Evolutionary conservation across 306 rosid species (phyloP), one percentile per base, ranked within the genome.

Genomic region (Quercus engelmannii): DNA sequence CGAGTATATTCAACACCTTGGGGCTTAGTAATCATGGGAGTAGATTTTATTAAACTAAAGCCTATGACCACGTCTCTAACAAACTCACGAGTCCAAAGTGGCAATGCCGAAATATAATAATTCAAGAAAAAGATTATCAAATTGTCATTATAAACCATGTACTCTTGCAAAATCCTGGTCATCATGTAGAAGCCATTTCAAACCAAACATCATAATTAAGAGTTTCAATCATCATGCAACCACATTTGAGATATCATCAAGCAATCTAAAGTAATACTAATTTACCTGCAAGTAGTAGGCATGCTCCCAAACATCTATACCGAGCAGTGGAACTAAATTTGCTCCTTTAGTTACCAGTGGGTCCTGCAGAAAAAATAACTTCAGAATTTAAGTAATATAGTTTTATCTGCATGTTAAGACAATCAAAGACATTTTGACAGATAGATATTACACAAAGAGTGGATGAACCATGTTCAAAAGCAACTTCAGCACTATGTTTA

Each of bases 271-370:
- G 72, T 72, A 62, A 59, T 8, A 30, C 70, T 35, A 67, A 67
- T 79, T 76, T 88, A 96, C 99, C 99, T 96, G 99, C 33, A 96
- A 81, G 86, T 96, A 96, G 85, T 96, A 96, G 3, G 99, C 98
- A 58, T 96, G 99, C 88, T 96, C 99, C 99, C 99, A 96, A 72
- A 96, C 99, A 85, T 96, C 99, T 58, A 96, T 83, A 15, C 99
- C 99, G 75, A 96, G 89, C 90, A 96, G 83, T 55, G 99, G 99
- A 85, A 96, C 93, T 77, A 96, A 83, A 79, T 28, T 78, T 77
- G 96, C 62, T 75, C 93, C 99, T 80, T 91, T 96, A 56, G 96
- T 96, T 26, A 93, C 97, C 73, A 96, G 85, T 5, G 99, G 99
- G 74, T 96, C 99, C 99, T 96, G 92, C 74, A 78, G 64, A 76